Evolutionary conservation across 2,329 filamentous ascomycete genomes (phyloP).

Genomic region (Pestalotiopsis sp.): DNA sequence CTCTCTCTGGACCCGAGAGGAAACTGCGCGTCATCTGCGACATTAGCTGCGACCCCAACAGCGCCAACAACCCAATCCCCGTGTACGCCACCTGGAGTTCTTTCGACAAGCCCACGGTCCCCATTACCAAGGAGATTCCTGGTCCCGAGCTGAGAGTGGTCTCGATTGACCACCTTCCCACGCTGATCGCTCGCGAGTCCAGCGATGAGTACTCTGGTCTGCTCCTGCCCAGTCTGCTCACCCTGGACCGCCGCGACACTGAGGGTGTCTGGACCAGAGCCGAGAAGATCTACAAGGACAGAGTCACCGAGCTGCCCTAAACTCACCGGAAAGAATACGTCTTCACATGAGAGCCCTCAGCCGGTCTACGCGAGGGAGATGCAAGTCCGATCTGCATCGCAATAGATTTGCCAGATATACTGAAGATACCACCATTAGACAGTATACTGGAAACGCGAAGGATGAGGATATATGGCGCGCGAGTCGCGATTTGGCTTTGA

Average conservation of each 20-base stretch:
- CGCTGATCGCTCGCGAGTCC: slow-evolving; percentile 81
- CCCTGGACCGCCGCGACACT: slow-evolving; percentile 74
- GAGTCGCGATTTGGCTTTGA: not conserved
- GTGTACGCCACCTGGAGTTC: slow-evolving; percentile 86
- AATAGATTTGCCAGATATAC: not conserved
- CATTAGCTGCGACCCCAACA: slow-evolving; percentile 75
- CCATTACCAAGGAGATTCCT: slow-evolving; percentile 63
- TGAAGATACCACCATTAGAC: not conserved
- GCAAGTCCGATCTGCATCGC: not conserved
- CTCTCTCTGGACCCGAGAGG: slow-evolving; percentile 68
- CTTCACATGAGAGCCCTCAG: not conserved
- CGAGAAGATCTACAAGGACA: slow-evolving; percentile 81
- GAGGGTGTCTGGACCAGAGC: slow-evolving; percentile 83
- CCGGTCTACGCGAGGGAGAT: not conserved
- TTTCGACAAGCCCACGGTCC: slow-evolving; percentile 85
- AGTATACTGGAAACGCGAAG: not conserved
- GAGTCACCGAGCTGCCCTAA: slow-evolving; percentile 69
- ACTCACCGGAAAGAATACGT: not conserved
- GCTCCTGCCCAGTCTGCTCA: slow-evolving; percentile 75
- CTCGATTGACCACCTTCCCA: slow-evolving; percentile 84
- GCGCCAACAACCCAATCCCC: slow-evolving; percentile 72
- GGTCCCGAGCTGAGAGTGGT: slow-evolving; percentile 73
- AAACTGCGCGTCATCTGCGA: slow-evolving; percentile 81
- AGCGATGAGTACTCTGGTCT: slow-evolving; percentile 82
- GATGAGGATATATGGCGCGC: not conserved